These are phyloP conservation scores for Thymus quinquecostatus DNA, from an alignment of 257 asterid genomes.

Conservation along the genomic window DNA sequence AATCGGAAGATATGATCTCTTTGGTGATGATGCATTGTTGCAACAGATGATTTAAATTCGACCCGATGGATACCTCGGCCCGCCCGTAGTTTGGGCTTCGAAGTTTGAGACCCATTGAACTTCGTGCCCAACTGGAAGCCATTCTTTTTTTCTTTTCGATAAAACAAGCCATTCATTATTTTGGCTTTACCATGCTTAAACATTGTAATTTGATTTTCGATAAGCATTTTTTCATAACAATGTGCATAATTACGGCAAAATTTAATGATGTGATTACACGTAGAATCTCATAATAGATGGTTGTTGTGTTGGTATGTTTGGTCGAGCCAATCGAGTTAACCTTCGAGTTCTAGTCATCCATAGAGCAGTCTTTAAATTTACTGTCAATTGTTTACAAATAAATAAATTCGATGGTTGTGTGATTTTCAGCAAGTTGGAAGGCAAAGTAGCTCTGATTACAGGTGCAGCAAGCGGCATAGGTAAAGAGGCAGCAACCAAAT, in stretches of 20 bases:
- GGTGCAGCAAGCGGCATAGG: constrained; percentile 93
- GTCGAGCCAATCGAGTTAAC: too few relatives aligned
- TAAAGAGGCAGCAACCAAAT: constrained; percentile 70
- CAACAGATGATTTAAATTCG: too few relatives aligned
- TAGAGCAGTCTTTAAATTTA: too few relatives aligned
- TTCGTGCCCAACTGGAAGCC: background rate
- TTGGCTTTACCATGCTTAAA: background rate
- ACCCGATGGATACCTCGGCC: too few relatives aligned
- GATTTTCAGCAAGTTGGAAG: constrained; percentile 61
- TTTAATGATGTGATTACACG: background rate
- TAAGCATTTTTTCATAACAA: background rate
- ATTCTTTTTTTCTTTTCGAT: background rate
- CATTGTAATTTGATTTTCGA: too few relatives aligned
- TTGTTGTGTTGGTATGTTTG: too few relatives aligned
- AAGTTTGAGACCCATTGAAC: too few relatives aligned
- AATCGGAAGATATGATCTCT: background rate
- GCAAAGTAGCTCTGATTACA: constrained; percentile 80
- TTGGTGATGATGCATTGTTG: background rate
- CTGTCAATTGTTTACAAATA: too few relatives aligned
- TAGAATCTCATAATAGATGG: background rate
- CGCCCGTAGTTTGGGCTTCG: too few relatives aligned
- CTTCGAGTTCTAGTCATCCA: too few relatives aligned
- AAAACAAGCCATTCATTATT: too few relatives aligned
- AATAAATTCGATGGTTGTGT: background rate
- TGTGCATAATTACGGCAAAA: background rate